phyloP scores from a whole-genome alignment of 2,329 filamentous ascomycete species.

The Ceratocystis albifundus region DNA sequence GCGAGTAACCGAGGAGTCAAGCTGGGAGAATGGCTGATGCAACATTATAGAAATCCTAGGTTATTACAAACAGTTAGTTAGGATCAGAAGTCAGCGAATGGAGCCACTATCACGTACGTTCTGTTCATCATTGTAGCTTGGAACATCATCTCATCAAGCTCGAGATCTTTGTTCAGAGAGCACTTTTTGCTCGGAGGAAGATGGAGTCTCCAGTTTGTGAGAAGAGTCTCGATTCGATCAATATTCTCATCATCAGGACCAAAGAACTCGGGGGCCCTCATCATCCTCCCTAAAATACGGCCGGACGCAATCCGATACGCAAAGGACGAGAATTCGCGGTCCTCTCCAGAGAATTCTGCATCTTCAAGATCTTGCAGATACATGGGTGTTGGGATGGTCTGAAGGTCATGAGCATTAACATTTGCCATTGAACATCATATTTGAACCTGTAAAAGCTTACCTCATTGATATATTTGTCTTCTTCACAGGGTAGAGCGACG shows the following conservation, averaged over 20 bases:
- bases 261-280: slow-evolving; percentile 44
- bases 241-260: slow-evolving; percentile 45
- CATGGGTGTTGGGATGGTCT: slow-evolving; percentile 48
- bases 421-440: neutral
- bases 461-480: slow-evolving; percentile 54
- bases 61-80: neutral
- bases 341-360: slow-evolving; percentile 57
- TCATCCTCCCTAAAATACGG: slow-evolving; percentile 65
- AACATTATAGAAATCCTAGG: slow-evolving; percentile 55
- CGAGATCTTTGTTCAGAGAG: slow-evolving; percentile 55
- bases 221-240: slow-evolving; percentile 39
- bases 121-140: slow-evolving; percentile 72
- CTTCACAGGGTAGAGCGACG: slow-evolving; percentile 70
- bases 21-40: slow-evolving; percentile 66
- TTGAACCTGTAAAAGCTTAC: slow-evolving; percentile 33
- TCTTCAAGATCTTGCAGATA: slow-evolving; percentile 68
- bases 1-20: slow-evolving; percentile 50
- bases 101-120: slow-evolving; percentile 33
- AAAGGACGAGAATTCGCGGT: slow-evolving; percentile 68
- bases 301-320: slow-evolving; percentile 73
- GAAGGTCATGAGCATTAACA: slow-evolving; percentile 5
- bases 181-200: slow-evolving; percentile 61
- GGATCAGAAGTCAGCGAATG: neutral
- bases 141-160: slow-evolving; percentile 81
- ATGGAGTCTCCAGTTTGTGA: slow-evolving; percentile 68